Conservation (phyloP, 495 filamentous ascomycete species). For the Hamigera avellanea region DNA sequence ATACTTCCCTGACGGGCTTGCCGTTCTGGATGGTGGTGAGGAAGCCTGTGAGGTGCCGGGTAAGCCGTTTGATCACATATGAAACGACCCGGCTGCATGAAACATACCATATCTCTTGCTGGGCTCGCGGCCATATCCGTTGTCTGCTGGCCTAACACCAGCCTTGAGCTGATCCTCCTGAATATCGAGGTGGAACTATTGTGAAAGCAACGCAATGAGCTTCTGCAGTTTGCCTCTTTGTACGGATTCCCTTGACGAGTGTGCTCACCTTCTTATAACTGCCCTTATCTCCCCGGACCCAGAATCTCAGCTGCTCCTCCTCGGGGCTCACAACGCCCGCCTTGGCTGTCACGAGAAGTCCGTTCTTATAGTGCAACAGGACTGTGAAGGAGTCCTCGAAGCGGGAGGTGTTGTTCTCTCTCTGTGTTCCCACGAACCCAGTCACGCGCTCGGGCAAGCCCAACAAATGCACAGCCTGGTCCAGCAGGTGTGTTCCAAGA, state of each 20-base stretch:
- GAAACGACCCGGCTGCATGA: not conserved
- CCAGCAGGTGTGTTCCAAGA: constrained; percentile 72
- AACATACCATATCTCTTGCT: constrained; percentile 35
- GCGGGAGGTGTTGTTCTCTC: constrained; percentile 38
- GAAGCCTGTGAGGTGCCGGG: constrained; percentile 13
- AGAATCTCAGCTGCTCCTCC: constrained; percentile 61
- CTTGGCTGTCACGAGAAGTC: constrained; percentile 52
- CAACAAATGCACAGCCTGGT: constrained; percentile 71
- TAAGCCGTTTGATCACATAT: not conserved
- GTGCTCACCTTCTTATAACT: constrained; percentile 60
- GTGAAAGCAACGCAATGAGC: constrained; percentile 2
- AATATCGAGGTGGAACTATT: constrained; percentile 57
- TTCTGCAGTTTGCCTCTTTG: no score
- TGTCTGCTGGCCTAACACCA: constrained; percentile 53
- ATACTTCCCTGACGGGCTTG: constrained; percentile 29
- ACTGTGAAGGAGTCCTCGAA: constrained; percentile 62
- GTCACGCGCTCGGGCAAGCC: constrained; percentile 61
- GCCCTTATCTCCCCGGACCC: constrained; percentile 69
- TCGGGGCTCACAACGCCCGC: constrained; percentile 61
- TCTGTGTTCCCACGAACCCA: constrained; percentile 56
- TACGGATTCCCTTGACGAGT: not conserved
- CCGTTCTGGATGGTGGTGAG: constrained; percentile 34
- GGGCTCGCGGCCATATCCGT: constrained; percentile 55
- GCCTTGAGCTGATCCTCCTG: constrained; percentile 74
- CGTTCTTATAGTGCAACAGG: constrained; percentile 52